Conservation (phyloP, 768 basidiomycete genomes). For the Calocybe gangraenosa region DNA sequence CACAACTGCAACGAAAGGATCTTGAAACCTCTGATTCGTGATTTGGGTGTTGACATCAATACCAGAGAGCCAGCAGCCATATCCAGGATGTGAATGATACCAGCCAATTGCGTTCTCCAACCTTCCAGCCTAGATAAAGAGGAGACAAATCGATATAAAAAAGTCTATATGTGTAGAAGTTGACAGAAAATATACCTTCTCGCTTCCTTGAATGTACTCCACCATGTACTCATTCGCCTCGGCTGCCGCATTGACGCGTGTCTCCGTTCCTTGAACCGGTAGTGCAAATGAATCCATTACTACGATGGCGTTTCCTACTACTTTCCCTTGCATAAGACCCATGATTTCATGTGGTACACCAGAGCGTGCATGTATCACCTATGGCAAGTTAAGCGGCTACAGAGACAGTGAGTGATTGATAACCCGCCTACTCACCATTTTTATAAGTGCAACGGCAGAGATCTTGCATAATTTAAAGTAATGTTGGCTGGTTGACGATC, state of each 20-base stretch:
- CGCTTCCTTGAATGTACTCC: constrained; percentile 77
- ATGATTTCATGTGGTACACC: constrained; percentile 99
- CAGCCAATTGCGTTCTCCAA: constrained; percentile 90
- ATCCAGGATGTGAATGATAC: constrained; percentile 99
- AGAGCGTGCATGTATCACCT: constrained; percentile 98
- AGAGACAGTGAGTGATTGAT: constrained; percentile 1
- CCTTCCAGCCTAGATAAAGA: constrained; percentile 61
- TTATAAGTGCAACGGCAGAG: constrained; percentile 91
- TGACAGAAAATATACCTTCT: constrained; percentile 49
- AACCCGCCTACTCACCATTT: constrained; percentile 60
- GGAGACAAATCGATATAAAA: constrained; percentile 2
- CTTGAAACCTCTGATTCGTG: constrained; percentile 91
- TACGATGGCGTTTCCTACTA: constrained; percentile 70
- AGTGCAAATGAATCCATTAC: constrained; percentile 97
- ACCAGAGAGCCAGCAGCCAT: constrained; percentile 98
- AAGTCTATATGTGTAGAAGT: no score
- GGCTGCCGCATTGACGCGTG: constrained; percentile 92
- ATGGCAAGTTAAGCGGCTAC: constrained; percentile 6
- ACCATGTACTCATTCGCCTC: constrained; percentile 99
- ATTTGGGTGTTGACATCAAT: constrained; percentile 98
- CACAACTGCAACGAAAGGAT: constrained; percentile 96
- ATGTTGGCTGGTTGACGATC: constrained; percentile 48
- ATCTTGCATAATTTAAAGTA: constrained; percentile 92
- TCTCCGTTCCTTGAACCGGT: constrained; percentile 97
- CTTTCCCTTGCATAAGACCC: constrained; percentile 98